phyloP scores from a whole-genome alignment of 2,329 filamentous ascomycete species.

The Scedosporium boydii region DNA sequence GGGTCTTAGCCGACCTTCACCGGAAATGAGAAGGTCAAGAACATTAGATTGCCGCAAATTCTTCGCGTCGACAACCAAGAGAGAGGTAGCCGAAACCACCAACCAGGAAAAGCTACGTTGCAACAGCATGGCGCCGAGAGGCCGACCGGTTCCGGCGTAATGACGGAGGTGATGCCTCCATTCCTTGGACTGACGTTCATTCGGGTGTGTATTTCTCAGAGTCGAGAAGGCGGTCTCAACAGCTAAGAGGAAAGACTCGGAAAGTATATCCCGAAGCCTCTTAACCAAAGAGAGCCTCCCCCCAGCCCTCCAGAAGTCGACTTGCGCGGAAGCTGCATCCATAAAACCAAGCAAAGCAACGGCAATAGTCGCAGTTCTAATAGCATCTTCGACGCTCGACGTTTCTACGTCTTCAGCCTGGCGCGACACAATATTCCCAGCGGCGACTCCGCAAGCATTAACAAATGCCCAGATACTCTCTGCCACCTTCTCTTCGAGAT shows the following conservation, averaged over 20 bases:
- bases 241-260: slow-evolving; percentile 74
- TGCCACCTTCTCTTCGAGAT: slow-evolving; percentile 56
- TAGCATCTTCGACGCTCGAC: slow-evolving; percentile 54
- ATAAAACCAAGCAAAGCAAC: slow-evolving; percentile 87
- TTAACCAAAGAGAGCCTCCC: slow-evolving; percentile 67
- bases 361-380: slow-evolving; percentile 64
- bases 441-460: slow-evolving; percentile 55
- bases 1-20: slow-evolving; percentile 34
- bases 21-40: slow-evolving; percentile 62
- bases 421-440: slow-evolving; percentile 43
- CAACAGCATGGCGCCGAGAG: slow-evolving; percentile 82
- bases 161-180: slow-evolving; percentile 83
- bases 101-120: slow-evolving; percentile 84
- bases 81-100: slow-evolving; percentile 66
- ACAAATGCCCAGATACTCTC: slow-evolving; percentile 64
- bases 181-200: slow-evolving; percentile 60
- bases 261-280: slow-evolving; percentile 62
- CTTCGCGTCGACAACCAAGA: slow-evolving; percentile 57
- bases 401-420: slow-evolving; percentile 46
- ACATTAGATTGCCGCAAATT: slow-evolving; percentile 53
- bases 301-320: slow-evolving; percentile 69
- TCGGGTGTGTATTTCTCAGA: slow-evolving; percentile 66
- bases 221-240: slow-evolving; percentile 87
- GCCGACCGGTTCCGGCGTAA: slow-evolving; percentile 70
- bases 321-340: slow-evolving; percentile 67